Conservation (phyloP, 257 asterid species). For the Paulownia fortunei region DNA sequence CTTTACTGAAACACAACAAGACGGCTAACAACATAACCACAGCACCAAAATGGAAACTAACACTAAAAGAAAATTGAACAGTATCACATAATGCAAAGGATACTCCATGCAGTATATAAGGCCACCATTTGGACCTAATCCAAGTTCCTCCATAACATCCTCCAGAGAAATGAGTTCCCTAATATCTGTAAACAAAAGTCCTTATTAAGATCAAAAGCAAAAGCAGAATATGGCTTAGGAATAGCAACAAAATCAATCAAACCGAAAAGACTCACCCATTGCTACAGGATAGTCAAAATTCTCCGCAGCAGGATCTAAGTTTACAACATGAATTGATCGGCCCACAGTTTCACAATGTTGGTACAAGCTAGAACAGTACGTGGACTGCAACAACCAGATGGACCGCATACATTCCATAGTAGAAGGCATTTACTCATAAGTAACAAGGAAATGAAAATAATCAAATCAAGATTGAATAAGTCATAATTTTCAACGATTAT, state of each 20-base stretch:
- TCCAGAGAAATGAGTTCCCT: constrained; percentile 87
- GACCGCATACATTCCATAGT: constrained; percentile 3
- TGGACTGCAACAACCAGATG: constrained; percentile 63
- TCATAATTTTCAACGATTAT: background rate
- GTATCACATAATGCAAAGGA: constrained; percentile 47
- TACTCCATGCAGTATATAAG: constrained; percentile 99
- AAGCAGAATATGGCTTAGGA: background rate
- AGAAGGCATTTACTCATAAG: background rate
- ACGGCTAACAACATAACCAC: background rate
- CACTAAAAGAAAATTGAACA: constrained; percentile 12
- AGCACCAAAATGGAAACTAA: background rate
- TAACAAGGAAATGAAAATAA: background rate
- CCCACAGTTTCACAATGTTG: constrained; percentile 83
- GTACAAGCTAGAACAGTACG: constrained; percentile 87
- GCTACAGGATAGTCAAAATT: constrained; percentile 95
- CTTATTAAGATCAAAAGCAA: constrained; percentile 21
- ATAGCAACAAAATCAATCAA: constrained; percentile 1
- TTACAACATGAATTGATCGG: constrained; percentile 78
- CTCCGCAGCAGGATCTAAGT: constrained; percentile 98
- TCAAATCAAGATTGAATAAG: background rate
- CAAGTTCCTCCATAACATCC: constrained; percentile 95
- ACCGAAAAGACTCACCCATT: constrained; percentile 61
- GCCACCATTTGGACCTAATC: constrained; percentile 96
- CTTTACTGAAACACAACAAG: background rate
- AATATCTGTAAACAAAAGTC: constrained; percentile 60